A percentile compares a stretch with the other conserved stretches of the same genome.
phyloP scores from a whole-genome alignment of 192 early-diverging fungal genomes.

The Entrophospora sp. region DNA sequence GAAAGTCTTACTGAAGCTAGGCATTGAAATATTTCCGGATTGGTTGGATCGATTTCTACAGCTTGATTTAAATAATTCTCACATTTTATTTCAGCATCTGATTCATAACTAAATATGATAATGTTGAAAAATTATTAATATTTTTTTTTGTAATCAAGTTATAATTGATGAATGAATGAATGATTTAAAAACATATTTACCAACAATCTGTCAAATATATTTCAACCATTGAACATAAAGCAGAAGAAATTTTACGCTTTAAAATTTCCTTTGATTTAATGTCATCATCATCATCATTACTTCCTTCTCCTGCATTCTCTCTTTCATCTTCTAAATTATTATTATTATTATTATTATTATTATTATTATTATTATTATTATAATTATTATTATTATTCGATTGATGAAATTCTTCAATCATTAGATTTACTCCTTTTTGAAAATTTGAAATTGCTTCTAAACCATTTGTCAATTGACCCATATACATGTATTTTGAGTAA shows the following conservation, averaged over 20 bases:
- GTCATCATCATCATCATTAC: not conserved
- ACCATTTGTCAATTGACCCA: slow-evolving; percentile 65
- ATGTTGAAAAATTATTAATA: not conserved
- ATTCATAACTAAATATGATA: slow-evolving; percentile 58
- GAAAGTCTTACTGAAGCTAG: slow-evolving; percentile 84
- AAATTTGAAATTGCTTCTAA: slow-evolving; percentile 61
- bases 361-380: slow-evolving; percentile 23
- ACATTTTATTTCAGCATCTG: slow-evolving; percentile 80
- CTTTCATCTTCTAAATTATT: no score
- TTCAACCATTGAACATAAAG: slow-evolving; percentile 90
- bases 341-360: not conserved
- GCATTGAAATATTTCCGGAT: slow-evolving; percentile 80
- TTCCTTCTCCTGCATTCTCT: no score
- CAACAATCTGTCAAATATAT: slow-evolving; percentile 98
- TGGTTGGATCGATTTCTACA: slow-evolving; percentile 53
- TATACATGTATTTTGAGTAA: slow-evolving; percentile 79
- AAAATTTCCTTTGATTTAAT: slow-evolving; percentile 15
- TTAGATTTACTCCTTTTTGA: slow-evolving; percentile 60
- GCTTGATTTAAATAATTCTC: slow-evolving; percentile 66
- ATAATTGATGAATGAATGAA: slow-evolving; percentile 2
- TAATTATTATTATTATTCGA: slow-evolving; percentile 35
- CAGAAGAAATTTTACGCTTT: slow-evolving; percentile 64
- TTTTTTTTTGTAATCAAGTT: not conserved
- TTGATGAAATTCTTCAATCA: slow-evolving; percentile 47
- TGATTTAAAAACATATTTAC: slow-evolving; percentile 34